Base-by-base conservation (phyloP, 139 green algal species). In the Yamagishiella unicocca region DNA sequence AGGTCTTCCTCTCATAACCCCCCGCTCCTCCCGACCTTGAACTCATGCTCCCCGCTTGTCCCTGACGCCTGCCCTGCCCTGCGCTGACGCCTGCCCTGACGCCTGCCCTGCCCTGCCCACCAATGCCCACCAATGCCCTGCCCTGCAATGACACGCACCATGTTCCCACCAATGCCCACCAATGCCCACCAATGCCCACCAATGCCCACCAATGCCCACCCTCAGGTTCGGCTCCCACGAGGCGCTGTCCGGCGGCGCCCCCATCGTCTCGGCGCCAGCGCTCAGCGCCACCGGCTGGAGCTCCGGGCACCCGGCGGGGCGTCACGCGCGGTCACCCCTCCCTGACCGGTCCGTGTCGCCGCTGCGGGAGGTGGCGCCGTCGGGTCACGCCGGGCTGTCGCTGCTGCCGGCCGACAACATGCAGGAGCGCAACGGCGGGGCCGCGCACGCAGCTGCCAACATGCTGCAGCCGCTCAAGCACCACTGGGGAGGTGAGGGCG, bases 391-490 rank as follows among this genome's bases (percentile, higher is more conserved):
- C 25, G 5, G 6, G 19, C 31, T 73, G 64, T 73, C 64, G 64
- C 58, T n/a, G 19, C 64, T 73, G 64, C 31, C 31, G 10, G 43
- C 9, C 10, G 73, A 81, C 4, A 43, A 9, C 31, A 14, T 46
- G 8, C 50, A 82, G 50, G 50, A 68, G 21, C n/a, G 35, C 31
- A 33, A 17, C 37, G 31, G 33, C 75, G 9, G 42, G 33, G 75
- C 50, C 50, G 33, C 50, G 75, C 75, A 46, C 21, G 75, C 31
- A 21, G 35, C 73, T 42, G 17, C 38, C 33, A 61, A 4, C 38
- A 43, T n/a, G n/a, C 61, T 85, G 79, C 79, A 85, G 79, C 79
- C 79, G 61, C 79, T 85, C 19, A 85, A 85, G 61, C 79, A 85
- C 38, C 79, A 40, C 29, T 85, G 79, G 79, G 79, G 79, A 45